phyloP scores from a whole-genome alignment of 1,139 yeast genomes.

The Lodderomyces theae region DNA sequence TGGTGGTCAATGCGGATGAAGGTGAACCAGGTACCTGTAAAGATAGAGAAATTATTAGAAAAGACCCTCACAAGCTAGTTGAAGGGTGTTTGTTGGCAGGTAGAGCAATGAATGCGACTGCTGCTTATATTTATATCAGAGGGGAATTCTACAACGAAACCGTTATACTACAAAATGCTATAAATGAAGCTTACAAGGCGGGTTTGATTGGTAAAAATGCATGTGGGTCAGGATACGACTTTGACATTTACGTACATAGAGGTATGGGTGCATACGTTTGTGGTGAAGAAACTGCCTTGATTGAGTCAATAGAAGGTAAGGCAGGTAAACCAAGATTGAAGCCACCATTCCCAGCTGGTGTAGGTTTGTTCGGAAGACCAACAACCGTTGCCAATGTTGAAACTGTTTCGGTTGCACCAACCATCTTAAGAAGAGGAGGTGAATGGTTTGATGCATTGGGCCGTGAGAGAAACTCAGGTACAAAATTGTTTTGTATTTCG shows the following conservation, averaged over 20 bases:
- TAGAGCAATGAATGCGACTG: slow-evolving; percentile 89
- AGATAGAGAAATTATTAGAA: slow-evolving; percentile 84
- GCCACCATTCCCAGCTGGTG: slow-evolving; percentile 95
- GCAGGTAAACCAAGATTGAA: slow-evolving; percentile 90
- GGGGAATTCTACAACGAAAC: slow-evolving; percentile 88
- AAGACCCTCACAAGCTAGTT: slow-evolving; percentile 85
- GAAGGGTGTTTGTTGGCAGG: slow-evolving; percentile 88
- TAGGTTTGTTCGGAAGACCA: slow-evolving; percentile 87
- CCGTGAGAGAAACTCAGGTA: slow-evolving; percentile 78
- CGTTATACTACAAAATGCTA: slow-evolving; percentile 66
- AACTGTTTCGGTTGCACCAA: slow-evolving; percentile 85
- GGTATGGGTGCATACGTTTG: slow-evolving; percentile 92
- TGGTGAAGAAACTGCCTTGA: slow-evolving; percentile 88
- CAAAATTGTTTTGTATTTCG: slow-evolving; percentile 79
- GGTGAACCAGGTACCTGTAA: slow-evolving; percentile 95
- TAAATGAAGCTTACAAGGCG: slow-evolving; percentile 79
- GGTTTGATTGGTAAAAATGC: slow-evolving; percentile 81
- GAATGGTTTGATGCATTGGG: slow-evolving; percentile 83
- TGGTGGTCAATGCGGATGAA: slow-evolving; percentile 88
- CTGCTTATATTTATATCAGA: slow-evolving; percentile 85
- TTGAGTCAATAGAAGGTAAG: slow-evolving; percentile 85
- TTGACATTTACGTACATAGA: slow-evolving; percentile 78
- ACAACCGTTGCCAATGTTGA: slow-evolving; percentile 87
- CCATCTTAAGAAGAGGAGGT: slow-evolving; percentile 84
- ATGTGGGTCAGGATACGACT: slow-evolving; percentile 81